phyloP scores from a whole-genome alignment of 2,329 filamentous ascomycete genomes.

The Hirsutella thompsonii region DNA sequence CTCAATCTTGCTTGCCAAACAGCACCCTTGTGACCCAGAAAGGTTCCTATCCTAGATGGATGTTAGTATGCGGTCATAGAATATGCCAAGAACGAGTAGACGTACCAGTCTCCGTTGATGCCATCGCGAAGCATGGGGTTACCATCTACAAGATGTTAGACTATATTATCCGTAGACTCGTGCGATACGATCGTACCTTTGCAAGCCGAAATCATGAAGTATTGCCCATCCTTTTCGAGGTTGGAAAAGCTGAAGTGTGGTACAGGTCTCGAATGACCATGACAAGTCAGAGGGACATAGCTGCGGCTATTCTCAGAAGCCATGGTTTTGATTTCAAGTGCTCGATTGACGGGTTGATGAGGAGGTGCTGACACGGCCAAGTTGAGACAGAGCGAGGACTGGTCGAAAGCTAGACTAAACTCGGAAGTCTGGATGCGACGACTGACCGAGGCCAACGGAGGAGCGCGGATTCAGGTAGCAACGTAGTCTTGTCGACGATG shows the following conservation, averaged over 20 bases:
- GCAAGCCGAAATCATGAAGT: constrained; percentile 88
- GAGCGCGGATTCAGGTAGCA: too few species aligned
- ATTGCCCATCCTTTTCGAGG: constrained; percentile 68
- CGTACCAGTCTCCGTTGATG: constrained; percentile 82
- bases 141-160: constrained; percentile 52
- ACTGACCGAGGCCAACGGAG: too few species aligned
- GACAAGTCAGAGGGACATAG: constrained; percentile 84
- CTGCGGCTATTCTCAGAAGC: constrained; percentile 28
- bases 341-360: not conserved
- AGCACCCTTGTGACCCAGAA: constrained; percentile 94
- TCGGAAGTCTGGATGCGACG: too few species aligned
- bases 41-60: constrained; percentile 78
- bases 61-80: constrained; percentile 5
- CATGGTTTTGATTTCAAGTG: constrained; percentile 13
- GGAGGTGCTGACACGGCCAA: not conserved
- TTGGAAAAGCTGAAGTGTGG: constrained; percentile 85
- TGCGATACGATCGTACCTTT: constrained; percentile 59
- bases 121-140: constrained; percentile 98
- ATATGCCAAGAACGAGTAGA: not conserved
- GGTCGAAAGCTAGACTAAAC: too few species aligned
- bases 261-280: constrained; percentile 85
- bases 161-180: too few species aligned
- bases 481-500: too few species aligned
- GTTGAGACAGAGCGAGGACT: too few species aligned
- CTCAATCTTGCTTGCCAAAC: constrained; percentile 94